These are phyloP conservation scores for Jatropha podagrica DNA, from an alignment of 441 rosid genomes.

Conservation along the genomic window DNA sequence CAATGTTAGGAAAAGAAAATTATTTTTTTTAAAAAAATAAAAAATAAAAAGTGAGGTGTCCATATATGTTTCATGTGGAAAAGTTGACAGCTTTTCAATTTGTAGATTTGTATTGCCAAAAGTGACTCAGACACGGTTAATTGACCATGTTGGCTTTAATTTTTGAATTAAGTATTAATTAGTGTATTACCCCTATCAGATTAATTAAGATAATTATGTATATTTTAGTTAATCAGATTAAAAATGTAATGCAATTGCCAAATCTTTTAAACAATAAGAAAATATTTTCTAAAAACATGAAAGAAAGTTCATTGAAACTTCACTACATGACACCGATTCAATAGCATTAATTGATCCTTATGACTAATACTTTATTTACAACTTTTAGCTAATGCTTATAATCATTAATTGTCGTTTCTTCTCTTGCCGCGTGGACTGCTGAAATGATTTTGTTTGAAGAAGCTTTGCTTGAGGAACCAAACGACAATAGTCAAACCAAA, in stretches of 20 bases:
- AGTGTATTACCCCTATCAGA: too few relatives aligned
- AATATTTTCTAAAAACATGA: background rate
- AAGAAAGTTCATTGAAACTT: background rate
- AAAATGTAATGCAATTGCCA: too few relatives aligned
- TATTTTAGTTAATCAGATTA: too few relatives aligned
- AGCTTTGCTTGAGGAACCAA: background rate
- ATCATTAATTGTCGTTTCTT: background rate
- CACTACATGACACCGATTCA: too few relatives aligned
- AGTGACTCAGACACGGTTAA: background rate
- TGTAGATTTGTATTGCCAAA: background rate
- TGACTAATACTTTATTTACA: background rate
- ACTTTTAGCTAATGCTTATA: background rate
- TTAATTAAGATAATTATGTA: too few relatives aligned
- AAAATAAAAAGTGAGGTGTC: constrained; percentile 10
- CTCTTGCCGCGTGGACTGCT: background rate
- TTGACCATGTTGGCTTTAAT: background rate
- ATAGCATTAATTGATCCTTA: too few relatives aligned
- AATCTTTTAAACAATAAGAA: background rate
- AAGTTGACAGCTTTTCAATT: constrained; percentile 17
- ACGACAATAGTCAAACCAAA: background rate
- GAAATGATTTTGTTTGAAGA: background rate
- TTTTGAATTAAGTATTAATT: background rate
- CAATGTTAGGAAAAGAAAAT: too few relatives aligned
- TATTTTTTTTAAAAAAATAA: background rate
- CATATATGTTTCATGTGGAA: constrained; percentile 11